These are phyloP conservation scores for Graphilbum sp. DNA, from an alignment of 2,329 filamentous ascomycete genomes.

Conservation along the genomic window DNA sequence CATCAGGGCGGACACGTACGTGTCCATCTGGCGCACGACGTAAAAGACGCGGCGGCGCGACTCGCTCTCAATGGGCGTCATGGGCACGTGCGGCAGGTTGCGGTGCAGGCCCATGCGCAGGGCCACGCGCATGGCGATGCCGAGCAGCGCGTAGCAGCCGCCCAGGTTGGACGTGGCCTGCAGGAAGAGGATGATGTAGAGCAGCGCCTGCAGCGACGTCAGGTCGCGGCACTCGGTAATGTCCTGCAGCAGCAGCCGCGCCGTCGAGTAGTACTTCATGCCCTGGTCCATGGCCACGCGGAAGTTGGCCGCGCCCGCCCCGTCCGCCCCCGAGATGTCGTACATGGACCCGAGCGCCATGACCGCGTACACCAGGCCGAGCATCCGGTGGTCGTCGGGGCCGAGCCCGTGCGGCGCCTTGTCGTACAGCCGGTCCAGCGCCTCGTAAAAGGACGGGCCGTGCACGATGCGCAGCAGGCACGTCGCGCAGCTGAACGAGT, in stretches of 20 bases:
- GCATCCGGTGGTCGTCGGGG: slow-evolving; percentile 48
- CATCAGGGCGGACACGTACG: slow-evolving; percentile 50
- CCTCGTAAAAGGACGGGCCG: slow-evolving; percentile 62
- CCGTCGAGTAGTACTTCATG: slow-evolving; percentile 58
- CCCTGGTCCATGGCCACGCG: slow-evolving; percentile 39
- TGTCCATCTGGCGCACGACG: slow-evolving; percentile 53
- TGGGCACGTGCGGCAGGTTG: slow-evolving; percentile 45
- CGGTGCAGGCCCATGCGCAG: slow-evolving; percentile 65
- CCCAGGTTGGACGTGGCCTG: slow-evolving; percentile 66
- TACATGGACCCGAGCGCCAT: slow-evolving; percentile 63
- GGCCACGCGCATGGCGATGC: slow-evolving; percentile 60
- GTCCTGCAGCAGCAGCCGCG: slow-evolving; percentile 48
- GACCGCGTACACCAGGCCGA: slow-evolving; percentile 55
- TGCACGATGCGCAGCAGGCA: slow-evolving; percentile 57
- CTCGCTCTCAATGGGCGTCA: slow-evolving; percentile 47
- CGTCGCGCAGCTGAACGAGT: slow-evolving; percentile 39
- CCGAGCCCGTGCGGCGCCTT: slow-evolving; percentile 44
- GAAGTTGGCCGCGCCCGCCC: slow-evolving; percentile 30
- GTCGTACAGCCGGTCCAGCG: slow-evolving; percentile 64
- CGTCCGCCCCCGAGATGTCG: slow-evolving; percentile 35
- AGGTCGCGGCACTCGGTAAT: slow-evolving; percentile 58
- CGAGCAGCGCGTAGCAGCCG: slow-evolving; percentile 66
- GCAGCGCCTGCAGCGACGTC: slow-evolving; percentile 54
- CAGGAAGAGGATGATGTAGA: slow-evolving; percentile 69
- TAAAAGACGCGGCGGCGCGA: slow-evolving; percentile 49